phyloP scores from a whole-genome alignment of 2,329 filamentous ascomycete species.

The Epichloe sp. region DNA sequence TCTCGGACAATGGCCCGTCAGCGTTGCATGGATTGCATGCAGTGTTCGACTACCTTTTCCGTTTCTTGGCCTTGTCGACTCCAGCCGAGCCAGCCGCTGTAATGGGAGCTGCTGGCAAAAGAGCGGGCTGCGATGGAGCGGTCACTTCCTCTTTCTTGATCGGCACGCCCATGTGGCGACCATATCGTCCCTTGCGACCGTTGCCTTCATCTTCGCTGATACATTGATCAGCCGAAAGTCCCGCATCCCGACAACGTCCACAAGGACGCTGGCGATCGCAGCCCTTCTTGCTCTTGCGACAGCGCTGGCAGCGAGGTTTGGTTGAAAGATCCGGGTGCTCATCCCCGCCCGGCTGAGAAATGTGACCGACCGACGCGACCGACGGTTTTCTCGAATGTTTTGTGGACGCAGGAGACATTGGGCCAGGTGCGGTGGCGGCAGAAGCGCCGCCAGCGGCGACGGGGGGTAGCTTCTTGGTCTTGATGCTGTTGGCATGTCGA shows the following conservation, averaged over 20 bases:
- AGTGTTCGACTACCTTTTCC: conserved; percentile 35
- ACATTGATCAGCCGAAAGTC: conserved; percentile 83
- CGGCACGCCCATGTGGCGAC: conserved; percentile 56
- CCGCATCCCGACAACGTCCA: conserved; percentile 88
- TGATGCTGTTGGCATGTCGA: conserved; percentile 26
- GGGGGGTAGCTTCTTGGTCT: conserved; percentile 39
- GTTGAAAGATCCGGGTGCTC: conserved; percentile 86
- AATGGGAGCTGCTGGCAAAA: conserved; percentile 33
- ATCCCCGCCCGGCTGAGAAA: conserved; percentile 54
- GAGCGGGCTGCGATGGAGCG: conserved; percentile 22
- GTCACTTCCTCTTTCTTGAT: conserved; percentile 43
- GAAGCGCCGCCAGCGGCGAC: conserved; percentile 7
- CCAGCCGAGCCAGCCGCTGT: conserved; percentile 20
- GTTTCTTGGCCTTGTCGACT: conserved; percentile 46
- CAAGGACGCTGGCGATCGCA: conserved; percentile 95
- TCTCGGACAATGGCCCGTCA: not conserved
- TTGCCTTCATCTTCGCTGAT: conserved; percentile 97
- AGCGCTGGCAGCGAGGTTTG: conserved; percentile 94
- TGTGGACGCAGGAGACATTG: conserved; percentile 51
- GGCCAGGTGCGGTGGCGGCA: conserved; percentile 15
- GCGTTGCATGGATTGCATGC: not conserved
- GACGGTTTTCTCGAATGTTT: conserved; percentile 67
- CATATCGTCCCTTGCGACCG: conserved; percentile 87
- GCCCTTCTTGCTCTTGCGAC: conserved; percentile 98
- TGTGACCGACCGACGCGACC: conserved; percentile 41